Conservation (phyloP, 768 basidiomycete genomes). For the Panellus pusillus region DNA sequence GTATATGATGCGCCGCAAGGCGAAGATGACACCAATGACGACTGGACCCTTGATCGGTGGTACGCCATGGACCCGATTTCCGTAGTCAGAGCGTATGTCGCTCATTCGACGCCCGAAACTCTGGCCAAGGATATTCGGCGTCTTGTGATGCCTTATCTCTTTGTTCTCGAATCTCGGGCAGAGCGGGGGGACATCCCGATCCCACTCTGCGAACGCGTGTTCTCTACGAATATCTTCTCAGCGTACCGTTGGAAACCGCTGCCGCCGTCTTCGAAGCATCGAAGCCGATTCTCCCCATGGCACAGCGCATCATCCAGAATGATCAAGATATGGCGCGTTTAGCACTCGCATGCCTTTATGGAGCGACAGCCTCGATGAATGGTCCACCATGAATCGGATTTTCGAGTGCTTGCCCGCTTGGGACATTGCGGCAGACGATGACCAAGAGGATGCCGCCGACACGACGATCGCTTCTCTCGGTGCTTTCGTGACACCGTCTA, state of each 20-base stretch:
- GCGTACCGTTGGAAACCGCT: constrained; percentile 63
- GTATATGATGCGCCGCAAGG: constrained; percentile 77
- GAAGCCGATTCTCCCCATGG: constrained; percentile 77
- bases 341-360: constrained; percentile 88
- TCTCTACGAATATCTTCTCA: constrained; percentile 72
- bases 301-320: constrained; percentile 73
- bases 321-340: constrained; percentile 85
- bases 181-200: constrained; percentile 79
- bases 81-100: constrained; percentile 75
- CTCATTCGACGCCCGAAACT: constrained; percentile 63
- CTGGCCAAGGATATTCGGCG: constrained; percentile 67
- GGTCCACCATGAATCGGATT: constrained; percentile 84
- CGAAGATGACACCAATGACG: constrained; percentile 40
- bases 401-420: constrained; percentile 97
- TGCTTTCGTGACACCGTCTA: constrained; percentile 74
- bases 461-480: constrained; percentile 82
- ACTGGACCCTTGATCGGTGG: constrained; percentile 83
- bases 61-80: constrained; percentile 59
- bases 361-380: constrained; percentile 70
- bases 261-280: constrained; percentile 86
- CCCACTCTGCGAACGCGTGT: constrained; percentile 60
- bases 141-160: constrained; percentile 90
- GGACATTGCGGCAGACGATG: constrained; percentile 59
- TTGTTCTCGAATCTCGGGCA: constrained; percentile 83
- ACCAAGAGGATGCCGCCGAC: constrained; percentile 74